A percentile compares a stretch with the other conserved stretches of the same genome.
These are phyloP conservation scores for Boletus speciosus DNA, from an alignment of 768 basidiomycete species.

Conservation along the genomic window DNA sequence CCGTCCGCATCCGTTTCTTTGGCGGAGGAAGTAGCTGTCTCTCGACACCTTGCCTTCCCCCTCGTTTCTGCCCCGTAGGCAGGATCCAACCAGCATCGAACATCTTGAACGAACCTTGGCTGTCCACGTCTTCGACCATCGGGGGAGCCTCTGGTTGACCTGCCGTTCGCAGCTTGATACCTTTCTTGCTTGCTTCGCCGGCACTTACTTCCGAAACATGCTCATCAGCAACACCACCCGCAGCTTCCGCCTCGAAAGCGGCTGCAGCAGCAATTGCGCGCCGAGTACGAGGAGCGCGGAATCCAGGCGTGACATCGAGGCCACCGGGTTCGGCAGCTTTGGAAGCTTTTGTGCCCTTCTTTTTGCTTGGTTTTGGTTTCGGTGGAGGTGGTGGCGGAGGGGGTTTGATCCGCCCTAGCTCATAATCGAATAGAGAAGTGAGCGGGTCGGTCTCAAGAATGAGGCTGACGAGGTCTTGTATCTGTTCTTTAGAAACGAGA, in stretches of 20 bases:
- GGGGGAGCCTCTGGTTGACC: constrained; percentile 43
- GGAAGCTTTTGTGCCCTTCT: constrained; percentile 31
- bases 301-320: constrained; percentile 42
- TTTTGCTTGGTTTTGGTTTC: constrained; percentile 40
- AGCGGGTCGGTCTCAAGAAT: constrained; percentile 58
- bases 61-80: constrained; percentile 66
- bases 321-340: constrained; percentile 20
- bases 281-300: constrained; percentile 50
- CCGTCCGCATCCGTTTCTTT: constrained; percentile 51
- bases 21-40: constrained; percentile 47
- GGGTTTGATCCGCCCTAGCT: constrained; percentile 59
- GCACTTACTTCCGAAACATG: not conserved
- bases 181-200: constrained; percentile 27
- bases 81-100: constrained; percentile 91
- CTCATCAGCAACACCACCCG: constrained; percentile 14
- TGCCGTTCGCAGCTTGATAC: constrained; percentile 17
- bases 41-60: constrained; percentile 50
- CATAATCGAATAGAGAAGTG: constrained; percentile 63
- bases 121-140: constrained; percentile 69
- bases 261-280: constrained; percentile 39
- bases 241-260: constrained; percentile 43
- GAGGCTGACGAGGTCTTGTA: constrained; percentile 53
- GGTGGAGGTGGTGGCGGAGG: constrained; percentile 55
- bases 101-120: constrained; percentile 67
- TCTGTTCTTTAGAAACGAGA: constrained; percentile 48